Conservation (phyloP, 345 rosid species). For the Citropsis articulata region DNA sequence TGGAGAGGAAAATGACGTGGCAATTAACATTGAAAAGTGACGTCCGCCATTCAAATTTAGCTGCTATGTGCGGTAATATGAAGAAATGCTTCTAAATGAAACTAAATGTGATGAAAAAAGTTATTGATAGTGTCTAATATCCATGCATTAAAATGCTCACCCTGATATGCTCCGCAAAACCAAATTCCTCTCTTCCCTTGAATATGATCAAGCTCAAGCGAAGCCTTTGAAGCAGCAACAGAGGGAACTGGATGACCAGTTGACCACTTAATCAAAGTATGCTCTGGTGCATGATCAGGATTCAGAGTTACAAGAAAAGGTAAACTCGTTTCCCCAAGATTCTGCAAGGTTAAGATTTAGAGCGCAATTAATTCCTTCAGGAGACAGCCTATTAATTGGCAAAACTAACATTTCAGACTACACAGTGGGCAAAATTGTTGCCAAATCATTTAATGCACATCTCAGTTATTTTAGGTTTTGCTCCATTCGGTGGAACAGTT, state of each 20-base stretch:
- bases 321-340: constrained; percentile 57
- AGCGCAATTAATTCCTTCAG: not conserved
- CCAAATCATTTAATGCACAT: too few relatives aligned
- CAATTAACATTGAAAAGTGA: too few relatives aligned
- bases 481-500: not conserved
- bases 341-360: constrained; percentile 42
- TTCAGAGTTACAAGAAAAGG: constrained; percentile 85
- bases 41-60: too few relatives aligned
- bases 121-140: not conserved
- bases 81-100: too few relatives aligned
- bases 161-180: constrained; percentile 95
- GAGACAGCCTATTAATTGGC: not conserved
- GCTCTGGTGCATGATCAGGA: constrained; percentile 59
- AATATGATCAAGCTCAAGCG: constrained; percentile 63
- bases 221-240: constrained; percentile 79
- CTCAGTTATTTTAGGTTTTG: not conserved
- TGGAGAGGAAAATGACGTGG: too few relatives aligned
- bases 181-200: constrained; percentile 86
- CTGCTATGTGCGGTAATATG: too few relatives aligned
- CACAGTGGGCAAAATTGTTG: not conserved
- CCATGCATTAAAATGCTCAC: constrained; percentile 27
- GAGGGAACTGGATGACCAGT: constrained; percentile 93
- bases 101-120: too few relatives aligned
- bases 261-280: constrained; percentile 69
- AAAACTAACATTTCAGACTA: not conserved